These are phyloP conservation scores for Erodium trifolium DNA, from an alignment of 441 rosid genomes.

Conservation along the genomic window DNA sequence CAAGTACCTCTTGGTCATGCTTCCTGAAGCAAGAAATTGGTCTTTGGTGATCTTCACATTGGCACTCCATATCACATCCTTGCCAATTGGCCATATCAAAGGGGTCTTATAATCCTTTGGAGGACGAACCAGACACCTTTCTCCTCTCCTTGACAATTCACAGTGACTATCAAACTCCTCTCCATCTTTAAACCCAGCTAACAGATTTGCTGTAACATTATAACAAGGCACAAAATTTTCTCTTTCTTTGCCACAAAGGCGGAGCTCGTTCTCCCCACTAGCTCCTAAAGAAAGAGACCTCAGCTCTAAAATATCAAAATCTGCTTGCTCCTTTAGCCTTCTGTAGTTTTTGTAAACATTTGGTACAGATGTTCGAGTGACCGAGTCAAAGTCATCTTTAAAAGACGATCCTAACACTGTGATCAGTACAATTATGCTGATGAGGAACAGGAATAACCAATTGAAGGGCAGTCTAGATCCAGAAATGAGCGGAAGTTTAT, in stretches of 20 bases:
- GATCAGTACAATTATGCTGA: conserved; percentile 56
- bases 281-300: conserved; percentile 44
- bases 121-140: conserved; percentile 70
- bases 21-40: conserved; percentile 95
- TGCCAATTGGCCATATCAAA: conserved; percentile 84
- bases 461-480: conserved; percentile 65
- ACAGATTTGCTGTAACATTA: conserved; percentile 59
- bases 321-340: conserved; percentile 86
- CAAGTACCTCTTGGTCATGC: conserved; percentile 74
- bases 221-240: conserved; percentile 89
- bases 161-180: conserved; percentile 91
- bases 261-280: conserved; percentile 44
- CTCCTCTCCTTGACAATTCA: conserved; percentile 41
- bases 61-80: conserved; percentile 45
- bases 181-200: conserved; percentile 70
- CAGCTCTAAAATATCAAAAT: conserved; percentile 69
- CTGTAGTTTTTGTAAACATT: conserved; percentile 62
- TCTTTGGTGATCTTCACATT: conserved; percentile 67
- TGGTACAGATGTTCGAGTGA: conserved; percentile 33
- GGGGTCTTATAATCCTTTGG: conserved; percentile 94
- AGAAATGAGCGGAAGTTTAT: conserved; percentile 41
- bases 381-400: conserved; percentile 42
- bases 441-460: conserved; percentile 53
- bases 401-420: conserved; percentile 65
- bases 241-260: conserved; percentile 75